Percentiles rank a stretch among this genome's conserved stretches.
phyloP scores from a whole-genome alignment of 371 early-diverging fungal species.

The Syncephalastrum racemosum region DNA sequence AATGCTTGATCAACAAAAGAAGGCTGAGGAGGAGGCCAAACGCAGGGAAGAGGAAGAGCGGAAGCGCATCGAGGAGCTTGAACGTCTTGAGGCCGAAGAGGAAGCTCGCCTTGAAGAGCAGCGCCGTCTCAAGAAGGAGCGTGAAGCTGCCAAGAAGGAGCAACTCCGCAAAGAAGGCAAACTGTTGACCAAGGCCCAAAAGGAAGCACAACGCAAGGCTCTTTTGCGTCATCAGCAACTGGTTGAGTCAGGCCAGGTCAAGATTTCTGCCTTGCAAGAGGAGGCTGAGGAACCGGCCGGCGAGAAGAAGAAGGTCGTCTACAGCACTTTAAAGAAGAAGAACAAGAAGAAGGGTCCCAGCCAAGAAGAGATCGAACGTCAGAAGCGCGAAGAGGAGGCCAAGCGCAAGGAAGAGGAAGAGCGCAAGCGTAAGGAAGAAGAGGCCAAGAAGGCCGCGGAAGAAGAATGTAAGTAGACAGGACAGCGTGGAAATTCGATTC shows the following conservation, averaged over 20 bases:
- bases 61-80: constrained; percentile 44
- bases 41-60: constrained; percentile 41
- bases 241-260: constrained; percentile 72
- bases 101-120: constrained; percentile 47
- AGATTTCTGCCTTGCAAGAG: constrained; percentile 73
- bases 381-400: constrained; percentile 42
- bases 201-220: constrained; percentile 77
- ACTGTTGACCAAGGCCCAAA: constrained; percentile 91
- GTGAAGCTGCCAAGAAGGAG: constrained; percentile 70
- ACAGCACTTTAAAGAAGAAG: constrained; percentile 40
- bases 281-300: constrained; percentile 10
- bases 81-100: constrained; percentile 40
- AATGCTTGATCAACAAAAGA: constrained; percentile 52
- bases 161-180: constrained; percentile 92
- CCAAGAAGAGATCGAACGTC: constrained; percentile 44
- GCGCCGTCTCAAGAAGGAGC: constrained; percentile 44
- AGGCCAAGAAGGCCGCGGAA: constrained; percentile 34
- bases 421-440: constrained; percentile 46
- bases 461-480: constrained; percentile 38
- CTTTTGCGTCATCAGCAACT: constrained; percentile 78
- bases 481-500: too few species aligned
- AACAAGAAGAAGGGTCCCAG: constrained; percentile 40
- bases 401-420: constrained; percentile 39
- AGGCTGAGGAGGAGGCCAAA: constrained; percentile 51
- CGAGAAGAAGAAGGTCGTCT: constrained; percentile 62